Base-by-base conservation (phyloP, 345 rosid genomes). In the Dipteronia sinensis region DNA sequence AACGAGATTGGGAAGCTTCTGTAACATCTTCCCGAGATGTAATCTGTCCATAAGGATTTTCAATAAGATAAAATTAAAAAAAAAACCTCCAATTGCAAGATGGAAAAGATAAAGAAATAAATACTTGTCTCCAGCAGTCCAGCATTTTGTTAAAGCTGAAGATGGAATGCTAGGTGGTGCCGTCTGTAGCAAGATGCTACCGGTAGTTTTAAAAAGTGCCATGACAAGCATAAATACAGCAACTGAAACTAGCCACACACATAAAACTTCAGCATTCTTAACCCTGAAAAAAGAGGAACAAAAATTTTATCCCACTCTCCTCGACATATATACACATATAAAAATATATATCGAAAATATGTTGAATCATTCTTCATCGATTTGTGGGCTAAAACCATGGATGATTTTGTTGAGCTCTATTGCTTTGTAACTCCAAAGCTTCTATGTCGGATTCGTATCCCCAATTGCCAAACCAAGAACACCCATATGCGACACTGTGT, bases 41-140 rank as follows among this genome's bases (percentile, higher is more conserved):
- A 72, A 96, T 88, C 98, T 96, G 81, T 59, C 63, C 74, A 62
- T 11, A 55, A 44, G 66, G 20, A 49, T 72, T 65, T 72, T 23
- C 12, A 67, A 25, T 22, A 65, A 19, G 65, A 34, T 80, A 71
- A 34, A 70, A 19, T 59, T 27, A 58, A 66, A 42, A 31, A 3
- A 44, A 17, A 65, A 10, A 34, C 16, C 2, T 31, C 12, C 13
- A 25, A 1, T 46, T 9, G 11, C 10, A 51, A 44, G 23, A 27
- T 17, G 2, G 40, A 12, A 17, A 51, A 15, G 4, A 20, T 56
- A 44, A 40, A 61, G 31, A 38, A 51, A 29, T 66, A 25, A 53
- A 62, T 53, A 96, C 98, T 98, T 96, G 99, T 81, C 98, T 87
- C 82, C 87, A 85, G n/a, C n/a, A n/a, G n/a, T n/a, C n/a, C n/a